Percentiles rank a stretch among this genome's conserved stretches.
Conservation (phyloP, 1,284 basidiomycete species). For the Pisolithus thermaeus region DNA sequence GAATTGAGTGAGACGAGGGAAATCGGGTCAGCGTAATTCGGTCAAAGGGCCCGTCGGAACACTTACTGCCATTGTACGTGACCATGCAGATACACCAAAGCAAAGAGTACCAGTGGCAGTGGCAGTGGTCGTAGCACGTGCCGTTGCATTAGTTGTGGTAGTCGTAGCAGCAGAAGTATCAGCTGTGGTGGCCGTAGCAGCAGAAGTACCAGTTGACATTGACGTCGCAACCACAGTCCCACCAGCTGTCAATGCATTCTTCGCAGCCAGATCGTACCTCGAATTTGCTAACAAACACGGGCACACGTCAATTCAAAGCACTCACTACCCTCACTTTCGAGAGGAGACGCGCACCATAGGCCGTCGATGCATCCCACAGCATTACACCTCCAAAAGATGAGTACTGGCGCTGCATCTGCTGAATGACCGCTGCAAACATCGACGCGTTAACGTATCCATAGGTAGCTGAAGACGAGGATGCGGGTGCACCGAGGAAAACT, state of each 20-base stretch:
- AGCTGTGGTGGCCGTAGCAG: conserved; percentile 15
- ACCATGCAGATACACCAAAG: conserved; percentile 43
- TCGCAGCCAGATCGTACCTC: conserved; percentile 47
- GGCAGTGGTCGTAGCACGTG: conserved; percentile 18
- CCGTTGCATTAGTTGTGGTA: conserved; percentile 14
- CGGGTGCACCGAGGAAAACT: conserved; percentile 59
- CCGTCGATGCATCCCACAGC: conserved; percentile 62
- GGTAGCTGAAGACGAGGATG: conserved; percentile 39
- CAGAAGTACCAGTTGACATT: conserved; percentile 17
- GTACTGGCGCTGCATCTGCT: conserved; percentile 41
- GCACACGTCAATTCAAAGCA: background rate
- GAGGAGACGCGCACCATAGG: conserved; percentile 38
- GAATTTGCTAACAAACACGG: conserved; percentile 37
- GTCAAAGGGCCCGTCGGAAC: background rate
- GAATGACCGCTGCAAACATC: conserved; percentile 40
- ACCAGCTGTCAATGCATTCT: conserved; percentile 40
- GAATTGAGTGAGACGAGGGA: background rate
- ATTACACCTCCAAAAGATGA: conserved; percentile 67
- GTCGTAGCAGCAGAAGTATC: conserved; percentile 21
- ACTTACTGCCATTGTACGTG: conserved; percentile 39
- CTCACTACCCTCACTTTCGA: conserved; percentile 3
- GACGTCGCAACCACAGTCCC: conserved; percentile 7
- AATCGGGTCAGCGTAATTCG: no score
- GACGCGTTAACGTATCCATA: conserved; percentile 47
- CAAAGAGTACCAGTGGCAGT: conserved; percentile 34